Percentiles rank a stretch among this genome's conserved stretches.
These are phyloP conservation scores for Serendipita sp. DNA, from an alignment of 1,284 basidiomycete genomes.

Conservation along the genomic window DNA sequence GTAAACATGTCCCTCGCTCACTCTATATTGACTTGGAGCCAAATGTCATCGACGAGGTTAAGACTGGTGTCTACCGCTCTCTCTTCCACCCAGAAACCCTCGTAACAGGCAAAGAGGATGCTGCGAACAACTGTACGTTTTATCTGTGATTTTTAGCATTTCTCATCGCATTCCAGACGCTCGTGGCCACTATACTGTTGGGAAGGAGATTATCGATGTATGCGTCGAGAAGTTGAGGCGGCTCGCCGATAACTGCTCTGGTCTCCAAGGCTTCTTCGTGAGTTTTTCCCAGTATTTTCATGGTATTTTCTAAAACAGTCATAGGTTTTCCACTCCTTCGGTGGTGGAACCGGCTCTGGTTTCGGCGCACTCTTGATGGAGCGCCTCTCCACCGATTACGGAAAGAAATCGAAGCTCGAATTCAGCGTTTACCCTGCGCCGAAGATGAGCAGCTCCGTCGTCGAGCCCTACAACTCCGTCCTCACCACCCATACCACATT, in stretches of 20 bases:
- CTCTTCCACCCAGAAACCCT: conserved; percentile 99
- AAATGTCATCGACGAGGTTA: conserved; percentile 91
- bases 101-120: conserved; percentile 98
- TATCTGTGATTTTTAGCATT: conserved; percentile 9
- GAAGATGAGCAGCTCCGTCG: conserved; percentile 88
- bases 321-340: conserved; percentile 90
- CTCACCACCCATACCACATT: conserved; percentile 98
- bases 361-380: conserved; percentile 96
- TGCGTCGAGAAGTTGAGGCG: conserved; percentile 95
- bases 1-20: conserved; percentile 95
- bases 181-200: conserved; percentile 95
- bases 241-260: conserved; percentile 93
- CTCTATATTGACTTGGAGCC: conserved; percentile 96
- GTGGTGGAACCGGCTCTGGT: conserved; percentile 98
- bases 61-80: conserved; percentile 83
- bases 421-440: conserved; percentile 97
- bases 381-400: conserved; percentile 92
- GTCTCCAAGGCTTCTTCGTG: conserved; percentile 98
- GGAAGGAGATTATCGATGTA: conserved; percentile 84
- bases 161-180: conserved; percentile 48
- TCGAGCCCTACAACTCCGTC: conserved; percentile 99
- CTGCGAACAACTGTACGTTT: conserved; percentile 89
- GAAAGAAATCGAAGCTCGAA: conserved; percentile 98
- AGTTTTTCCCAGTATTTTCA: background rate
- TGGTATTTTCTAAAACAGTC: background rate